Conservation (phyloP, 805 yeast species). For the Clavispora asparagi region DNA sequence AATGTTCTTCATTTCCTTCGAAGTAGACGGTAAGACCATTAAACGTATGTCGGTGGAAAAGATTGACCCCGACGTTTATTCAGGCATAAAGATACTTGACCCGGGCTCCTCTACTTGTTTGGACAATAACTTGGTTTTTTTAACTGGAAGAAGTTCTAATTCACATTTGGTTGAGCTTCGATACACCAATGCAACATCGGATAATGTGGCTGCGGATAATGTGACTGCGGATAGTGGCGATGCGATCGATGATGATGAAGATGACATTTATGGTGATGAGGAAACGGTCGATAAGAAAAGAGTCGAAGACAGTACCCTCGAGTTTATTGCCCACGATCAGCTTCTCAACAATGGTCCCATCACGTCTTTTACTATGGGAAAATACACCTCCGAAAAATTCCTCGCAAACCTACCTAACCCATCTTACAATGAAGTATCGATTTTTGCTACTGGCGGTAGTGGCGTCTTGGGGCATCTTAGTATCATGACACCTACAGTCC, state of each 20-base stretch:
- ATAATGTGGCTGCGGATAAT: constrained; percentile 4
- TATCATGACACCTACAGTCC: constrained; percentile 60
- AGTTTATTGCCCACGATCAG: constrained; percentile 46
- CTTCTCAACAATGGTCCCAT: constrained; percentile 70
- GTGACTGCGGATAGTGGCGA: constrained; percentile 1
- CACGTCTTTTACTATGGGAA: constrained; percentile 61
- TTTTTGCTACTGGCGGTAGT: constrained; percentile 67
- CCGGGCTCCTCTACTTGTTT: constrained; percentile 41
- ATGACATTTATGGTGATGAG: constrained; percentile 29
- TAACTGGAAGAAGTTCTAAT: constrained; percentile 59
- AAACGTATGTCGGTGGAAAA: constrained; percentile 28
- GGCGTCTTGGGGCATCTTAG: constrained; percentile 51
- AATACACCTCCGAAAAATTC: constrained; percentile 47
- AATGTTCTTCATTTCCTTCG: constrained; percentile 31
- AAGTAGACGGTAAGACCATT: constrained; percentile 39
- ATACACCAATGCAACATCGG: constrained; percentile 12
- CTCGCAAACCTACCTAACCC: constrained; percentile 67
- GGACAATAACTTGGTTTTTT: constrained; percentile 44
- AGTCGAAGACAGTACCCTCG: constrained; percentile 15
- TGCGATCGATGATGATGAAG: constrained; percentile 39
- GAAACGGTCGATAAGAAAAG: constrained; percentile 16
- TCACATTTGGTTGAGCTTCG: constrained; percentile 45
- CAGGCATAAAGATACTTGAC: constrained; percentile 29
- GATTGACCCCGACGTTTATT: constrained; percentile 21
- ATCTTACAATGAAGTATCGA: constrained; percentile 56